Evolutionary conservation across 225 moss, liverwort and hornwort genomes (phyloP), one percentile per base, ranked within the genome.

Genomic region (Antitrichia curtipendula): DNA sequence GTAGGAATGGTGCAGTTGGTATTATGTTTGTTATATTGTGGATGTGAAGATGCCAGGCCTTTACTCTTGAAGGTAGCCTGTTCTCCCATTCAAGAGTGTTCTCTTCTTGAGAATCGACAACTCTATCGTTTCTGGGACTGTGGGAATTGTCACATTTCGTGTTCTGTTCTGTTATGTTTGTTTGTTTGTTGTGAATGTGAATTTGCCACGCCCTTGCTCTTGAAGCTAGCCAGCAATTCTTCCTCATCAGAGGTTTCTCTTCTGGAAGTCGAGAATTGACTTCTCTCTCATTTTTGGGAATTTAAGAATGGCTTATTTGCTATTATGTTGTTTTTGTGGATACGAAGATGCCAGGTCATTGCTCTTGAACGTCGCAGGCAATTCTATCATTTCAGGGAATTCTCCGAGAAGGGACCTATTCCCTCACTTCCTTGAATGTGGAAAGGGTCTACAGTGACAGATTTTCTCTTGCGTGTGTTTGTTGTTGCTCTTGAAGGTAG

Each of bases 401-500:
- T 81, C 63, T 63, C 22, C 19, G 12, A 65, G 50, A 27, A n/a
- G 52, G 66, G 8, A 52, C n/a, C 52, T 50, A 38, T 38, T 18
- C 19, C 43, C 63, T 81, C 63, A 81, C 20, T 22, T 52, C 82
- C 62, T 34, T 63, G 81, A 64, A 25, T 50, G 80, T 22, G 73
- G 59, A n/a, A 59, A 47, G 60, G 60, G 34, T 62, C n/a, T n/a
- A 13, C 49, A 13, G 62, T 61, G 85, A 38, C 38, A 75, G 47
- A 47, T 43, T 59, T 57, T 62, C 31, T 47, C 34, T 64, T 50
- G 32, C 34, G 17, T 73, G 59, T 47, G 84, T 61, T 74, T 38
- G 50, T 49, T n/a, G 20, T 60, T 95, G 72, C 93, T 97, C 71
- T 90, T 90, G 85, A 95, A 97, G 95, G 94, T 94, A 84, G 16